Evolutionary conservation across 176 grass and related monocot genomes (phyloP).

Genomic region (Elaeis guineensis): DNA sequence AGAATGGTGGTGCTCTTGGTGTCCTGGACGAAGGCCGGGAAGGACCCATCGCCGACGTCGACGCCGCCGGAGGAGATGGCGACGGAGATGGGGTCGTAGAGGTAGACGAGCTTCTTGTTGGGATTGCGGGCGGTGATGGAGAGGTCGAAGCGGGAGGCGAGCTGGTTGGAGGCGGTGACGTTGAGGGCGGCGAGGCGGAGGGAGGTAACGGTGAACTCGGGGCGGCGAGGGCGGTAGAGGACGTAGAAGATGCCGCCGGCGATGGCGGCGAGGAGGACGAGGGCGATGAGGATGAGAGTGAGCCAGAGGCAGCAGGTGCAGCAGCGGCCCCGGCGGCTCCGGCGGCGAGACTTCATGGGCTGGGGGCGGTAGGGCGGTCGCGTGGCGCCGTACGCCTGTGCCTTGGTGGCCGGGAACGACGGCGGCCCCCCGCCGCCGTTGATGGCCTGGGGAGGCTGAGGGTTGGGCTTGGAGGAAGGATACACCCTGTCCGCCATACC

Average conservation of each 20-base stretch:
- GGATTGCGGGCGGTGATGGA: slow-evolving; percentile 9
- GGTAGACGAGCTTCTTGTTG: slow-evolving; percentile 15
- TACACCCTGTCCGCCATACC: slow-evolving; percentile 75
- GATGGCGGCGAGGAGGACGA: slow-evolving; percentile 9
- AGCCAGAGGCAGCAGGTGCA: slow-evolving; percentile 14
- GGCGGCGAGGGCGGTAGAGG: slow-evolving; percentile 9
- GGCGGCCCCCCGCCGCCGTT: slow-evolving; percentile 17
- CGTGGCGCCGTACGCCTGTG: slow-evolving; percentile 52
- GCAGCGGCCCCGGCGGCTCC: slow-evolving; percentile 1
- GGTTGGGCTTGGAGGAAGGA: slow-evolving; percentile 61
- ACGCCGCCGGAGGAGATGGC: not conserved
- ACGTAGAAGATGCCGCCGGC: slow-evolving; percentile 5
- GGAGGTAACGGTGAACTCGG: slow-evolving; percentile 3
- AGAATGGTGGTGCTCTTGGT: not conserved
- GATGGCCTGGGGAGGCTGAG: slow-evolving; percentile 33
- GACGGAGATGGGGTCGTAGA: slow-evolving; percentile 15
- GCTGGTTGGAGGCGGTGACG: not conserved
- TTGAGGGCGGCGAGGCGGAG: slow-evolving; percentile 6
- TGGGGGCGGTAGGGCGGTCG: slow-evolving; percentile 77
- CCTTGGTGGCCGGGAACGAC: slow-evolving; percentile 36
- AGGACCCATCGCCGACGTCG: not conserved
- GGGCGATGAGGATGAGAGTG: not conserved
- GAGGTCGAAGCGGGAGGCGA: slow-evolving; percentile 6
- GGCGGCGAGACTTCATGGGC: not conserved
- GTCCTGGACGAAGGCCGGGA: slow-evolving; percentile 6